Base-by-base conservation (phyloP, 2,329 filamentous ascomycete genomes). In the Zymoseptoria pseudotritici region DNA sequence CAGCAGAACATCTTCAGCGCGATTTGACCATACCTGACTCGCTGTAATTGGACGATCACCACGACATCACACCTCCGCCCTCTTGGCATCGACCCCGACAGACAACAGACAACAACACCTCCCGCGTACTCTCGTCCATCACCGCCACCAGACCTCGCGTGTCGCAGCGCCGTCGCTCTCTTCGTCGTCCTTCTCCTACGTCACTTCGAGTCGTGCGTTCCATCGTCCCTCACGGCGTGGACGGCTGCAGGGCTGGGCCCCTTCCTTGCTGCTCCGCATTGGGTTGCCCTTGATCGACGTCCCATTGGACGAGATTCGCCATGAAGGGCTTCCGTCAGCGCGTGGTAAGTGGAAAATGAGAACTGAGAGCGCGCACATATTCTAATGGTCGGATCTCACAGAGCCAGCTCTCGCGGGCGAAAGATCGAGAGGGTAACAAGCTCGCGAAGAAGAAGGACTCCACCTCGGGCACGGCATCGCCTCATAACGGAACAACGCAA, bases 311-410 rank as follows among this genome's bases (percentile, higher is more conserved):
- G 59, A 54, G 58, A 62, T 55, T 58, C 65, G 72, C 63, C 78
- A 97, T 97, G 93, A 97, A 96, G 82, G 89, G 91, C 76, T 96
- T 97, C 79, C 89, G 91, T 79, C 91, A 96, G 83, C 90, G 90
- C 88, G 91, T 97, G 83, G 91, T 96, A 86, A 83, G 90, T 86
- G 60, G 57, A 52, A 58, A 60, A 60, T 61, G 55, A 68, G 70
- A 70, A 9, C 17, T 10, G 22, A 26, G 17, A 29, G 22, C 22
- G 52, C 52, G 21, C 50, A 52, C 51, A 56, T 19, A 50, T 66
- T 58, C 65, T 71, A 63, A 71, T 71, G 59, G 62, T 52, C 36
- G 50, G 51, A 54, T 65, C 69, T 70, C 60, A 71, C 77, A 86
- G 84, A 83, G 85, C 76, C 83, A 97, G 91, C 90, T 97, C 80